phyloP scores from a whole-genome alignment of 768 basidiomycete genomes.

The Royoungia palumana region DNA sequence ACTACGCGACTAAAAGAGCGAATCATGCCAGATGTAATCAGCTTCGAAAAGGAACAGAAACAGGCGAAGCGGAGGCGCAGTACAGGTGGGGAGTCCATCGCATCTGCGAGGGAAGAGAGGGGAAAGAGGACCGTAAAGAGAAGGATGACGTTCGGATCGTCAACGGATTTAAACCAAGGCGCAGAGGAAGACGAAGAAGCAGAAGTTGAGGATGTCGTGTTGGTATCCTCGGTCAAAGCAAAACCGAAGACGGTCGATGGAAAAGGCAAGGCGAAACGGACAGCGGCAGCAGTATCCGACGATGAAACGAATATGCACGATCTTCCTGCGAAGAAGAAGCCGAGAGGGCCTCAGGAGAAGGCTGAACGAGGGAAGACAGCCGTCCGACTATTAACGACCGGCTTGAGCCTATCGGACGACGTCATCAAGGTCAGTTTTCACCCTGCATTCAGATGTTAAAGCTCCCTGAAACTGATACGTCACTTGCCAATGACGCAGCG shows the following conservation, averaged over 20 bases:
- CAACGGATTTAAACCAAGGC: too few relatives aligned
- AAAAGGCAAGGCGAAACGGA: constrained; percentile 8
- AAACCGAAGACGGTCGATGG: constrained; percentile 13
- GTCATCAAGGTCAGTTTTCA: constrained; percentile 51
- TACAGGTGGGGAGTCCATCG: constrained; percentile 30
- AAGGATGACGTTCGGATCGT: constrained; percentile 18
- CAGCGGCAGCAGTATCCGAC: background rate
- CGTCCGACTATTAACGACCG: constrained; percentile 66
- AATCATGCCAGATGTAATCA: constrained; percentile 76
- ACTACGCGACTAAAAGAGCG: constrained; percentile 41
- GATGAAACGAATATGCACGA: constrained; percentile 1
- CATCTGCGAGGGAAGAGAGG: constrained; percentile 6
- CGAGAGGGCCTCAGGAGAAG: constrained; percentile 4
- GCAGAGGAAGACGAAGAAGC: constrained; percentile 25
- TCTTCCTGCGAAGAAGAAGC: constrained; percentile 4
- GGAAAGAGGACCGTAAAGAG: constrained; percentile 18
- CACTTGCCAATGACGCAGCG: constrained; percentile 36
- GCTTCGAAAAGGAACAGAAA: constrained; percentile 66
- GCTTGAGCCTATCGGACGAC: constrained; percentile 53
- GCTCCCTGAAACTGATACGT: background rate
- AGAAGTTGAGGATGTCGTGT: constrained; percentile 17
- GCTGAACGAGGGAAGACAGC: constrained; percentile 5
- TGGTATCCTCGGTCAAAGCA: constrained; percentile 4
- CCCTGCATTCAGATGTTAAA: background rate
- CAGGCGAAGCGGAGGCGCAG: constrained; percentile 31